Conservation (phyloP, 257 asterid species). For the Schizonepeta tenuifolia region DNA sequence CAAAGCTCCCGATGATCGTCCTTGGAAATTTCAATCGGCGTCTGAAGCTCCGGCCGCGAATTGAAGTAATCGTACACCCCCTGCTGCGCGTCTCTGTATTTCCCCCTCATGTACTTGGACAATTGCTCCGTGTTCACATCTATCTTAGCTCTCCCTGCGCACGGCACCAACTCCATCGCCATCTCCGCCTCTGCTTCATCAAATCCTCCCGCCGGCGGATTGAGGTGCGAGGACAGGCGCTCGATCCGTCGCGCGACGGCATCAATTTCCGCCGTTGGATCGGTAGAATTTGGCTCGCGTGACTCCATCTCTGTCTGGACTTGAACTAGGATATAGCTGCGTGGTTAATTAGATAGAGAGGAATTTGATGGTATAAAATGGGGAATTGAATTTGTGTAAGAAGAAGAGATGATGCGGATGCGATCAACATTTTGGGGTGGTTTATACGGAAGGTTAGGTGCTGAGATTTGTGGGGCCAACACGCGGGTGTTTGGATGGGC, state of each 20-base stretch:
- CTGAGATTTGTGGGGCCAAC: slow-evolving; percentile 1
- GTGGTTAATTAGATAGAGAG: background rate
- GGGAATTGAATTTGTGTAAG: background rate
- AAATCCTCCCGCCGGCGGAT: slow-evolving; percentile 24
- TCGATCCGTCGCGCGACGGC: slow-evolving; percentile 56
- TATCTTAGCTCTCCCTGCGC: slow-evolving; percentile 60
- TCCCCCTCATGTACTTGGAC: slow-evolving; percentile 79
- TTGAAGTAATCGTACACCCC: slow-evolving; percentile 76
- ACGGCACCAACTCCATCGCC: slow-evolving; percentile 42
- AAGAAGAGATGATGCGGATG: background rate
- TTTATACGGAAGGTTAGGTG: slow-evolving; percentile 45
- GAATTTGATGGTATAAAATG: background rate
- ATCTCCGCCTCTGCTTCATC: slow-evolving; percentile 34
- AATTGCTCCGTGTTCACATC: slow-evolving; percentile 53
- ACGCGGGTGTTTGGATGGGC: slow-evolving; percentile 30
- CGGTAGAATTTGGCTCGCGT: slow-evolving; percentile 13
- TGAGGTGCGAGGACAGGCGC: slow-evolving; percentile 57
- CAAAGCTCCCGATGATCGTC: slow-evolving; percentile 94
- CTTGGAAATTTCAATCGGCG: slow-evolving; percentile 87
- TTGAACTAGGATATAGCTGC: background rate
- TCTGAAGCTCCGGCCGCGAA: slow-evolving; percentile 86
- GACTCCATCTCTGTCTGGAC: slow-evolving; percentile 41
- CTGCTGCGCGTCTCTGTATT: slow-evolving; percentile 74
- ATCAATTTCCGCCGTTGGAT: slow-evolving; percentile 33
- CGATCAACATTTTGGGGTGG: slow-evolving; percentile 20